phyloP scores from a whole-genome alignment of 2,329 filamentous ascomycete genomes.

The Scytalidium lignicola region DNA sequence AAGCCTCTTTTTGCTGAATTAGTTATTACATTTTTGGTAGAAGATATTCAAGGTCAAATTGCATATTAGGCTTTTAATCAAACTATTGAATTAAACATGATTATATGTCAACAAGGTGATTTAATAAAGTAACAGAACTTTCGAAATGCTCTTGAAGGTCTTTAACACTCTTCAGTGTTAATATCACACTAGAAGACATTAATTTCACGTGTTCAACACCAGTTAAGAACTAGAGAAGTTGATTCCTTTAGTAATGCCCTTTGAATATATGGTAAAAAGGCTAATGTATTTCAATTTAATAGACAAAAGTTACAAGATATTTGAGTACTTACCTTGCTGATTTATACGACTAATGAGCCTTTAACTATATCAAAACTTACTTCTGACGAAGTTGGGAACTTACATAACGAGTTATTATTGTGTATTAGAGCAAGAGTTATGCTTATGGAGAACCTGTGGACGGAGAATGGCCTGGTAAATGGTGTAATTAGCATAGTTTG shows the following conservation, averaged over 20 bases:
- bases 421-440: slow-evolving; percentile 7
- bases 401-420: background rate
- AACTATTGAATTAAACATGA: too few relatives aligned
- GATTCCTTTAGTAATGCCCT: slow-evolving; percentile 5
- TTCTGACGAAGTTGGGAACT: slow-evolving; percentile 5
- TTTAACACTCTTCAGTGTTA: slow-evolving; percentile 1
- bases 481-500: slow-evolving; percentile 1
- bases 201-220: slow-evolving; percentile 4
- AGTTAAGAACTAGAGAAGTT: too few relatives aligned
- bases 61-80: too few relatives aligned
- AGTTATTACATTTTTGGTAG: too few relatives aligned
- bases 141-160: slow-evolving; percentile 1
- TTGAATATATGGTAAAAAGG: slow-evolving; percentile 4
- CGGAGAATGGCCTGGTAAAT: slow-evolving; percentile 6
- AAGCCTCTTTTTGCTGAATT: background rate
- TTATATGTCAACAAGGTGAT: slow-evolving; percentile 8
- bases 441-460: slow-evolving; percentile 8
- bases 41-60: too few relatives aligned
- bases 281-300: background rate
- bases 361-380: slow-evolving; percentile 3
- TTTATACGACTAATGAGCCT: slow-evolving; percentile 1
- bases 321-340: too few relatives aligned
- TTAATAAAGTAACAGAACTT: slow-evolving; percentile 5
- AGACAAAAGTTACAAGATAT: too few relatives aligned
- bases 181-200: slow-evolving; percentile 4